phyloP scores from a whole-genome alignment of 176 grass and related monocot genomes.

The Musa troglodytarum region DNA sequence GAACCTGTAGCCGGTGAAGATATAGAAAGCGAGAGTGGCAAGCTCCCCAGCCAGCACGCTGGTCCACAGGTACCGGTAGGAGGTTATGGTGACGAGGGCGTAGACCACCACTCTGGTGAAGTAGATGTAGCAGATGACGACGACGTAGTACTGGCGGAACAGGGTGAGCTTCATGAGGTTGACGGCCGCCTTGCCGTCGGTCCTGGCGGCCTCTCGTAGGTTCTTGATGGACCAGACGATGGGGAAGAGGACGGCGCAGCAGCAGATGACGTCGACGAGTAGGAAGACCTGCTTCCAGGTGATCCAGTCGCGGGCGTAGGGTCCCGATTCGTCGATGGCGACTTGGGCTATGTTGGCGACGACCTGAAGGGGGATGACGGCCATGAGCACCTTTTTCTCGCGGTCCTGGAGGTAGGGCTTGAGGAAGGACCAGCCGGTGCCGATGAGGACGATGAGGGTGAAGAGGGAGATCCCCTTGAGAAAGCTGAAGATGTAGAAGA shows the following conservation, averaged over 20 bases:
- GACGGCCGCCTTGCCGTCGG: conserved; percentile 4
- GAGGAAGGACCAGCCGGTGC: conserved; percentile 15
- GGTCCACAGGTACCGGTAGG: conserved; percentile 9
- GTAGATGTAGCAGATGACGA: conserved; percentile 16
- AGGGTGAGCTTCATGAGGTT: conserved; percentile 17
- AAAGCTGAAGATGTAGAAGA: conserved; percentile 16
- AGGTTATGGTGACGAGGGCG: conserved; percentile 5
- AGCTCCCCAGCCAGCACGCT: conserved; percentile 10
- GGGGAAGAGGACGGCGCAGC: conserved; percentile 9
- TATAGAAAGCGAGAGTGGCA: conserved; percentile 3
- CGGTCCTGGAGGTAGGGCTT: conserved; percentile 9
- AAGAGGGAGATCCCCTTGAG: conserved; percentile 14
- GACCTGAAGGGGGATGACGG: conserved; percentile 14
- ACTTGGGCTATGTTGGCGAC: conserved; percentile 1
- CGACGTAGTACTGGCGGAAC: conserved; percentile 10
- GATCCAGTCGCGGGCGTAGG: conserved; percentile 3
- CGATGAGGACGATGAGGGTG: conserved; percentile 15
- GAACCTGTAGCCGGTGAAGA: conserved; percentile 9
- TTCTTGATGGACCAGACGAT: conserved; percentile 19
- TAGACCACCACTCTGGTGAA: conserved; percentile 5
- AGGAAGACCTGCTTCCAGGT: conserved; percentile 11
- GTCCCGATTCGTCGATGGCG: conserved; percentile 1
- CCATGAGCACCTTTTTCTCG: conserved; percentile 13
- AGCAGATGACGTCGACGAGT: conserved; percentile 6
- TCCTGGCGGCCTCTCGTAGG: conserved; percentile 7